Percentiles rank a stretch among this genome's conserved stretches.
Conservation (phyloP, 2,329 filamentous ascomycete genomes). For the Xylariaceae sp. region DNA sequence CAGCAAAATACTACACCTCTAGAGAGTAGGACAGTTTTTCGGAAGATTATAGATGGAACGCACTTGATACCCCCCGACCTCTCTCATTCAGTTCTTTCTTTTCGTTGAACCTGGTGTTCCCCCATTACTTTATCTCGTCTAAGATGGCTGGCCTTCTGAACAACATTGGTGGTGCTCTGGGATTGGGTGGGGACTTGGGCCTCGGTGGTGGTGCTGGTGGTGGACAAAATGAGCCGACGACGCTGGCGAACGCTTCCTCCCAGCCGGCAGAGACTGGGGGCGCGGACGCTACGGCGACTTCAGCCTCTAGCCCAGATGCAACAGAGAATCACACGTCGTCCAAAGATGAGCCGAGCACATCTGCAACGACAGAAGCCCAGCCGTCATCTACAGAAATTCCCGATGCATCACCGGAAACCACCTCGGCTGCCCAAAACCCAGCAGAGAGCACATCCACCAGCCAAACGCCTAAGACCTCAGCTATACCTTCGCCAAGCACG, state of each 20-base stretch:
- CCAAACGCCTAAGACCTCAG: constrained; percentile 7
- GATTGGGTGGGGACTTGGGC: constrained; percentile 23
- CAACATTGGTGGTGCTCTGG: constrained; percentile 33
- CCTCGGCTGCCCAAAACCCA: constrained; percentile 9
- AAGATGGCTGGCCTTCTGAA: constrained; percentile 42
- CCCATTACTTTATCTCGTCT: constrained; percentile 25
- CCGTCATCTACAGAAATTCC: constrained; percentile 10
- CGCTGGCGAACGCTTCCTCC: constrained; percentile 18
- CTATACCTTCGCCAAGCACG: constrained; percentile 9
- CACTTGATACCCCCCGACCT: constrained; percentile 13
- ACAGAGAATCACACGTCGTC: constrained; percentile 6
- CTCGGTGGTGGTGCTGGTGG: constrained; percentile 17
- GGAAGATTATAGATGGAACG: constrained; percentile 25
- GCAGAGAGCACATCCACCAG: constrained; percentile 14
- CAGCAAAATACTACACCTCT: background rate
- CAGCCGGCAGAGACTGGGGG: constrained; percentile 17
- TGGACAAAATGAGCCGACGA: constrained; percentile 11
- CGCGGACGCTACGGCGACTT: constrained; percentile 16
- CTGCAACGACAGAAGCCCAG: constrained; percentile 7
- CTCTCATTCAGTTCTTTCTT: constrained; percentile 23
- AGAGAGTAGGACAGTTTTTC: background rate
- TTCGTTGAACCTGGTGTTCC: constrained; percentile 43
- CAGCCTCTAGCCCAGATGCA: constrained; percentile 10
- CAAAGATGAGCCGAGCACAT: background rate
- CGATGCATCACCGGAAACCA: constrained; percentile 6